Evolutionary conservation across 2,329 filamentous ascomycete species (phyloP).

Genomic region (Dactylonectria macrodidyma): DNA sequence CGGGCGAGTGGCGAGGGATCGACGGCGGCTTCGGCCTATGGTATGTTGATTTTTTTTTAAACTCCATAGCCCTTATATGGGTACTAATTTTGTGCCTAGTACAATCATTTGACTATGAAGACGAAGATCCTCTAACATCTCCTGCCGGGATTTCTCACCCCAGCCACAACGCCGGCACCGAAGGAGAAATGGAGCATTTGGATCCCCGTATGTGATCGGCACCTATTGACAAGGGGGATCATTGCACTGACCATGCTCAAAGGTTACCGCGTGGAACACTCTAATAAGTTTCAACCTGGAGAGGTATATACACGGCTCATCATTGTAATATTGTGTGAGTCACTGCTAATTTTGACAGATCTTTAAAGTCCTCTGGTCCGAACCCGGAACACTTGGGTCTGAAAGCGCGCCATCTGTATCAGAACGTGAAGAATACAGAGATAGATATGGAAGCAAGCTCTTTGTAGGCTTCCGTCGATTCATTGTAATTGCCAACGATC

Average conservation of each 20-base stretch:
- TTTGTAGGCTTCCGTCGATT: constrained; percentile 69
- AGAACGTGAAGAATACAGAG: constrained; percentile 52
- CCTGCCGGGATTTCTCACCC: too few relatives aligned
- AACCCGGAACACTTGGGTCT: constrained; percentile 60
- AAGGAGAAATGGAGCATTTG: constrained; percentile 45
- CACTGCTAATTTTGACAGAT: constrained; percentile 55
- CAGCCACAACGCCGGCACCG: constrained; percentile 10
- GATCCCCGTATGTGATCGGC: constrained; percentile 54
- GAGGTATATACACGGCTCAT: constrained; percentile 48
- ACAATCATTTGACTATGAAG: too few relatives aligned
- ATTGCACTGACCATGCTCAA: too few relatives aligned
- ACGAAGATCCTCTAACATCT: too few relatives aligned
- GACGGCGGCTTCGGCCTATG: constrained; percentile 13
- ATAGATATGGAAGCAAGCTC: constrained; percentile 56
- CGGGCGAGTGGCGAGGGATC: constrained; percentile 33
- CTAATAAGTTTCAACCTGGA: constrained; percentile 58
- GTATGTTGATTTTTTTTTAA: too few relatives aligned
- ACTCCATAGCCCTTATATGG: too few relatives aligned
- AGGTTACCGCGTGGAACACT: constrained; percentile 59
- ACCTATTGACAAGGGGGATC: too few relatives aligned
- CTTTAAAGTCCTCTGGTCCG: constrained; percentile 70
- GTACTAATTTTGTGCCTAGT: too few relatives aligned
- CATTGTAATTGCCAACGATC: constrained; percentile 66
- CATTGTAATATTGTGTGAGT: background rate
- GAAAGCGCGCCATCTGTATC: constrained; percentile 51